These are phyloP conservation scores for Taphrina betulina DNA, from an alignment of 1,139 yeast species.

Conservation along the genomic window DNA sequence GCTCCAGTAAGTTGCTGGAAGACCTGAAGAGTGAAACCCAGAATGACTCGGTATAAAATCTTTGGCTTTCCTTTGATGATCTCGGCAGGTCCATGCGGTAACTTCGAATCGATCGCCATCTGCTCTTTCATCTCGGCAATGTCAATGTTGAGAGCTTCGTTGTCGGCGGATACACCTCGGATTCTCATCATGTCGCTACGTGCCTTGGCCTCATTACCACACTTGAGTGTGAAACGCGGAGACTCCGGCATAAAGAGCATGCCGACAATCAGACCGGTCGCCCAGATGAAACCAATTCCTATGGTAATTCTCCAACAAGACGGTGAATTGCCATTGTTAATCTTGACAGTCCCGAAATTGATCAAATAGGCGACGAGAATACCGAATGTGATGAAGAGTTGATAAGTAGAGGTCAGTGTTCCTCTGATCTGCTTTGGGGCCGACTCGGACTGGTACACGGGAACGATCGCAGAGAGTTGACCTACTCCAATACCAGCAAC, in stretches of 20 bases:
- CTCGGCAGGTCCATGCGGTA: conserved; percentile 33
- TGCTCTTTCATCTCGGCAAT: conserved; percentile 47
- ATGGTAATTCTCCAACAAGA: conserved; percentile 58
- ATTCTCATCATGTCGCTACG: conserved; percentile 42
- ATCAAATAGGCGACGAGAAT: conserved; percentile 66
- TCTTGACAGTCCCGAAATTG: conserved; percentile 60
- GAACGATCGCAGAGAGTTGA: conserved; percentile 61
- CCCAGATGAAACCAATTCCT: conserved; percentile 52
- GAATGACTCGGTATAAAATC: conserved; percentile 45
- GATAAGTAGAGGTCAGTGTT: conserved; percentile 65
- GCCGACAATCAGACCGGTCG: conserved; percentile 51
- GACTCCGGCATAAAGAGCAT: conserved; percentile 74
- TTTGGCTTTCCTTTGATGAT: conserved; percentile 28
- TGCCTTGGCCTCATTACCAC: conserved; percentile 58
- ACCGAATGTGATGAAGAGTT: conserved; percentile 58
- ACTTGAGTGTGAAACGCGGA: conserved; percentile 66
- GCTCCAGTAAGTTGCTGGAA: conserved; percentile 71
- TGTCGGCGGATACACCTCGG: conserved; percentile 49
- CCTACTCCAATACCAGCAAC: conserved; percentile 64
- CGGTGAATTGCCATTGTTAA: conserved; percentile 52
- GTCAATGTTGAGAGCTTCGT: conserved; percentile 49
- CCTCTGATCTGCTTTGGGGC: conserved; percentile 72
- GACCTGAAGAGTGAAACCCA: conserved; percentile 51
- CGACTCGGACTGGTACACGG: conserved; percentile 68
- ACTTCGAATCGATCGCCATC: conserved; percentile 42